Evolutionary conservation across 1,284 basidiomycete species (phyloP).

Genomic region (Schizophyllum amplum): DNA sequence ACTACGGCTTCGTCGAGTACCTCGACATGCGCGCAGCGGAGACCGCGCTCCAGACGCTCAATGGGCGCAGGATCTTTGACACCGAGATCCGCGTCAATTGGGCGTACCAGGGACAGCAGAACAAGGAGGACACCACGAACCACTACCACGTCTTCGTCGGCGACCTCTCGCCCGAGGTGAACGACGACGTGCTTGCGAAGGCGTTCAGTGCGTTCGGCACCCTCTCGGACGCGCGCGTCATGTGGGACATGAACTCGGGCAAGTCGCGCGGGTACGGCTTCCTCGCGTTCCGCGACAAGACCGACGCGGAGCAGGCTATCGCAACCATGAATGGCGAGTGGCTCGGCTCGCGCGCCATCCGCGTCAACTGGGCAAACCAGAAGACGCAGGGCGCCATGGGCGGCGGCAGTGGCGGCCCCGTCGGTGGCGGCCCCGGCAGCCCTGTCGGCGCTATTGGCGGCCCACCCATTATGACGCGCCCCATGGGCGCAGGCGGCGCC

Average conservation of each 20-base stretch:
- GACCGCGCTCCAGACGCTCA: conserved; percentile 92
- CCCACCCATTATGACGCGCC: conserved; percentile 23
- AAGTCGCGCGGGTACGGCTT: conserved; percentile 95
- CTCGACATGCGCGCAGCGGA: conserved; percentile 96
- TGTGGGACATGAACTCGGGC: conserved; percentile 99
- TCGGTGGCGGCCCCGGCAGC: too few relatives aligned
- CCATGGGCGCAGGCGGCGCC: conserved; percentile 47
- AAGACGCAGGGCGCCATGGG: conserved; percentile 71
- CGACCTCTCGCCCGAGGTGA: conserved; percentile 95
- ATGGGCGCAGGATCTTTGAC: conserved; percentile 97
- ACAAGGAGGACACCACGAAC: conserved; percentile 92
- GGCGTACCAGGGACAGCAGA: conserved; percentile 95
- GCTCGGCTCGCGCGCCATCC: conserved; percentile 94
- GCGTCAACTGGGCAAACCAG: conserved; percentile 99
- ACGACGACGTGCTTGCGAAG: conserved; percentile 93
- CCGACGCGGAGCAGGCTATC: conserved; percentile 97
- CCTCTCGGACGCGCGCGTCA: conserved; percentile 94
- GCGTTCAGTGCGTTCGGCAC: conserved; percentile 94
- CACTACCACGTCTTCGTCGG: conserved; percentile 99
- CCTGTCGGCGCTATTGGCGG: conserved; percentile 23
- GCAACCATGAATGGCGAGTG: conserved; percentile 99
- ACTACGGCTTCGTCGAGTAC: conserved; percentile 98
- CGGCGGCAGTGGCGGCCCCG: conserved; percentile 13
- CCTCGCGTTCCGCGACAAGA: conserved; percentile 91
- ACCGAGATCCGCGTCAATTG: conserved; percentile 96